Base-by-base conservation (phyloP, 352 stramenopile species). In the Pythium chondricola region DNA sequence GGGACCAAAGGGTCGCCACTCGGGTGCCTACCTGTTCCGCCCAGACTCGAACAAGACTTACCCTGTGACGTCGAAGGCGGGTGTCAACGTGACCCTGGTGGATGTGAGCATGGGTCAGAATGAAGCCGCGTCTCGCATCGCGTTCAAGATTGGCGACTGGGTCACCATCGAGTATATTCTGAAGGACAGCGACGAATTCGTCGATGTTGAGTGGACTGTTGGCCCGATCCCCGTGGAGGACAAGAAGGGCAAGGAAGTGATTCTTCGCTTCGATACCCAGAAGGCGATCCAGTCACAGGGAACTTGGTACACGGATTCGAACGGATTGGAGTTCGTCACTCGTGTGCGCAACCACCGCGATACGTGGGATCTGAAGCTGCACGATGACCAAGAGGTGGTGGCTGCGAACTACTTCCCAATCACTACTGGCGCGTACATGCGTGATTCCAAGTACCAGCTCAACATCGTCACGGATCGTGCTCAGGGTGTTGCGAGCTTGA, bases 401-500 rank as follows among this genome's bases (percentile, higher is more conserved):
- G 82, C 95, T 11, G 93, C 89, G 32, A 99, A 99, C 65, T 99
- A 98, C 71, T 98, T 98, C 56, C 96, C 96, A 1, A 89, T 99
- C n/a, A 98, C 90, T 44, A 85, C 92, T 6, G 88, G 88, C 14
- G 85, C 91, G 7, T 98, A 95, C 54, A 72, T 99, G 50, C 85
- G 98, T 63, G 88, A 97, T 52, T 53, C 74, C 14, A 73, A 81
- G 22, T 42, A 59, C 13, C 77, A 96, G 49, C 63, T 98, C 16
- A 88, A 83, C 24, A 53, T 98, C 17, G 63, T 97, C 27, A 95
- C 83, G 5, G 96, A 99, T 58, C 78, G 93, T 9, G 90, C 93
- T 0, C 93, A 98, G 62, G 96, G 94, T 32, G 83, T 71, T 31
- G 77, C 83, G 22, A 98, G 92, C 52, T 63, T 99, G 10, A 56